Conservation (phyloP, 2,329 filamentous ascomycete species). For the Albophoma yamanashiensis region DNA sequence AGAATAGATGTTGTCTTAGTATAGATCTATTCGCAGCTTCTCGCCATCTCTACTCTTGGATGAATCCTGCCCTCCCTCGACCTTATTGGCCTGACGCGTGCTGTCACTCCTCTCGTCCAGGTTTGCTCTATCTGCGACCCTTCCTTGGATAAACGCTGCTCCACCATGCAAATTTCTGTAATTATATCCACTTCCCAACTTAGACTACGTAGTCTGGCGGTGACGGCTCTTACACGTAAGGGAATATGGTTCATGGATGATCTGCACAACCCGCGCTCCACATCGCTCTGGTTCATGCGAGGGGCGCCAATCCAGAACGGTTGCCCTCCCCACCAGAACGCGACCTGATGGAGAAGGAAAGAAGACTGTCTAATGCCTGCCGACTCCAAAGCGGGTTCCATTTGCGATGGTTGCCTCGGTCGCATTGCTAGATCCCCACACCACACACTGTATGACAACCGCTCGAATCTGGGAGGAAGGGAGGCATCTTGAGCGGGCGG, state of each 20-base stretch:
- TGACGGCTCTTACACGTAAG: neutral
- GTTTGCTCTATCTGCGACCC: too few species aligned
- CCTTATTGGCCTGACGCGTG: too few species aligned
- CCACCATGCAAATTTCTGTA: neutral
- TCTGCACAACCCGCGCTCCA: neutral
- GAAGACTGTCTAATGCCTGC: neutral
- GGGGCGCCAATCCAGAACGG: neutral
- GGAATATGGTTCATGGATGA: neutral
- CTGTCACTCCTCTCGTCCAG: too few species aligned
- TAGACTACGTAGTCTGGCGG: neutral
- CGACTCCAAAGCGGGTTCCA: neutral
- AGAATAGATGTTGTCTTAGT: neutral
- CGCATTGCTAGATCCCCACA: neutral
- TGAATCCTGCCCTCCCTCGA: neutral
- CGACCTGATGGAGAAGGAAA: neutral
- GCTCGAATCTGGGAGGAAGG: neutral
- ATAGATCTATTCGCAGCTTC: neutral
- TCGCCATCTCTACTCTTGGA: neutral
- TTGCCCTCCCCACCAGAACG: neutral
- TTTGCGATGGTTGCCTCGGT: neutral
- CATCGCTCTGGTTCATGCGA: neutral
- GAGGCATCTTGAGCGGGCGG: neutral
- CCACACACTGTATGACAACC: neutral
- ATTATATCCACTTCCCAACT: neutral
- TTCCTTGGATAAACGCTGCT: neutral